Evolutionary conservation across 805 yeast species (phyloP), one percentile per base, ranked within the genome.

Genomic region (Metschnikowia matae): DNA sequence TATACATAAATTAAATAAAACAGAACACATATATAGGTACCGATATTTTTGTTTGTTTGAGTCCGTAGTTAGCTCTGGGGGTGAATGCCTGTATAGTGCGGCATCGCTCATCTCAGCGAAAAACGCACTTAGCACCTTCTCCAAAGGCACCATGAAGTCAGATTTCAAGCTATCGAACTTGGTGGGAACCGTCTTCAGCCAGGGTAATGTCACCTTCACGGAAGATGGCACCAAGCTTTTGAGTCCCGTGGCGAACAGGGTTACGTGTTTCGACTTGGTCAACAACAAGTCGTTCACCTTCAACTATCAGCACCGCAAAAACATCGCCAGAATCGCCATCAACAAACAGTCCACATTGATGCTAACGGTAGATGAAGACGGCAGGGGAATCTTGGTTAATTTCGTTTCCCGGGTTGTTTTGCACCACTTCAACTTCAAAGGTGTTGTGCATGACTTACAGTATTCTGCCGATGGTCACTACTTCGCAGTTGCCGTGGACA

Each of bases 181-280:
- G 32, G 73, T 94, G 59, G 99, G 99, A 29, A 91, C 98, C 0
- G 98, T 94, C 3, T 94, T 94, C 64, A 77, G 95, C 45, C 88
- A 86, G 63, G 99, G 98, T n/a, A 90, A 92, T 65, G 70, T 94
- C 26, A 75, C 85, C 4, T 94, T 85, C 71, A 84, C 96, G 0
- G 81, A 84, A 1, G 97, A 91, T 63, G 99, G 99, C 2, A 82
- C 86, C 10, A 79, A 81, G 49, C 74, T 94, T 33, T 69, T 94
- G 42, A 84, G 94, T 52, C 98, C 99, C 0, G 98, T 94, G 3
- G 99, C 99, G 13, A 94, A 92, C 66, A 72, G 98, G 63, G 91
- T 94, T 31, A 78, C 90, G 15, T 88, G 87, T 49, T 94, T 91
- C 69, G 97, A 94, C 68, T 74, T 92, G 54, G 76, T 87, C 46